Conservation (phyloP, 1,284 basidiomycete genomes). For the Tausonia pullulans region DNA sequence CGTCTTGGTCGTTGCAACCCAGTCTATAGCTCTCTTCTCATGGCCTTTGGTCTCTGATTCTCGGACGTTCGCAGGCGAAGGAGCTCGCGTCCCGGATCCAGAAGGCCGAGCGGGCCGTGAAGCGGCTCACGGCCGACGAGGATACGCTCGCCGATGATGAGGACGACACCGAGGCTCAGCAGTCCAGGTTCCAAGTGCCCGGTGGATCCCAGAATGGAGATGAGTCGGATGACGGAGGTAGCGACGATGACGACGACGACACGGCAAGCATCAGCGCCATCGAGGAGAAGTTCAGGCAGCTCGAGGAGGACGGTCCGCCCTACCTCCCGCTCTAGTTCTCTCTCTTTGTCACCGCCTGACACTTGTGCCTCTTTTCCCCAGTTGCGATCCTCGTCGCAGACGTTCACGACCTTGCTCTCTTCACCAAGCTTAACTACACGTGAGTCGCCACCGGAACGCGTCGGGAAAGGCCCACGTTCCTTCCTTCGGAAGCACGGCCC, state of each 20-base stretch:
- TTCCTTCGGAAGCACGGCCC: no score
- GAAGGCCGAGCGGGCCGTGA: conserved; percentile 17
- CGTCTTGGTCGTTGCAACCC: conserved; percentile 19
- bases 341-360: background rate
- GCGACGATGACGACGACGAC: conserved; percentile 44
- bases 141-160: conserved; percentile 21
- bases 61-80: conserved; percentile 46
- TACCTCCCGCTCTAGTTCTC: background rate
- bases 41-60: background rate
- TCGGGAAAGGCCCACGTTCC: no score
- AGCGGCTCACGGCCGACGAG: conserved; percentile 16
- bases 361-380: background rate
- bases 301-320: conserved; percentile 63
- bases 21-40: background rate
- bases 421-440: conserved; percentile 77
- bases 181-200: conserved; percentile 14
- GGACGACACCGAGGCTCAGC: conserved; percentile 25
- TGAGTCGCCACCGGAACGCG: background rate
- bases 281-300: conserved; percentile 75
- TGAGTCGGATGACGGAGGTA: conserved; percentile 45
- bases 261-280: conserved; percentile 53
- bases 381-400: conserved; percentile 94
- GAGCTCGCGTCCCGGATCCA: conserved; percentile 67
- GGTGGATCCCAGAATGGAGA: conserved; percentile 25
- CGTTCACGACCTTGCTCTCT: conserved; percentile 92